A percentile compares a stretch with the other conserved stretches of the same genome.
These are phyloP conservation scores for Trichosporon sp. DNA, from an alignment of 1,284 basidiomycete genomes.

Conservation along the genomic window DNA sequence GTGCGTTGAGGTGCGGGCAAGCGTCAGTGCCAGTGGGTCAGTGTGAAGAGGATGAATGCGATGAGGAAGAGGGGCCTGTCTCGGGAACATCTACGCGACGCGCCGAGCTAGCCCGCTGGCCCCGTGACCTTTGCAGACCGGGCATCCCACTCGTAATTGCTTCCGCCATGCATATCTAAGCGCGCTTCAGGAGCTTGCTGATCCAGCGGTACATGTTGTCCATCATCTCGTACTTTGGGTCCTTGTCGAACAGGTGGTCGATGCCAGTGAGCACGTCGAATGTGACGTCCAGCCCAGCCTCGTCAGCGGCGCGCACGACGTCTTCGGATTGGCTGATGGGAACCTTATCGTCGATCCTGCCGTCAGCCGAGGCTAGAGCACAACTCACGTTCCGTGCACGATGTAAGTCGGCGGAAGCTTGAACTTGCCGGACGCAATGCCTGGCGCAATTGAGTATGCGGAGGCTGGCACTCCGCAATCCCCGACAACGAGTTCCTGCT, in stretches of 20 bases:
- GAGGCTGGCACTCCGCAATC: not conserved
- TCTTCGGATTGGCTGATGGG: conserved; percentile 26
- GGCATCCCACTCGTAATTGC: not conserved
- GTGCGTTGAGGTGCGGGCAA: not conserved
- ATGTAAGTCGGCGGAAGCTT: conserved; percentile 24
- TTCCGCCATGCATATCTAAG: not conserved
- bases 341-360: conserved; percentile 29
- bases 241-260: conserved; percentile 25
- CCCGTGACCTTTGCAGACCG: not conserved
- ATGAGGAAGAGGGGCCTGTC: too few relatives aligned
- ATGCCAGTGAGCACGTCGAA: conserved; percentile 21
- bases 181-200: not conserved
- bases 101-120: not conserved
- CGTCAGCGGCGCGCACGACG: conserved; percentile 21
- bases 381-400: conserved; percentile 27
- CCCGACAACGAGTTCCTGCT: not conserved
- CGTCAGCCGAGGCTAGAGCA: not conserved
- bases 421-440: conserved; percentile 22
- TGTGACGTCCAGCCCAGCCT: conserved; percentile 5
- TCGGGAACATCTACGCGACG: not conserved
- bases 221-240: not conserved
- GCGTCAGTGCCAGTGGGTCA: not conserved
- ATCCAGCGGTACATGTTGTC: conserved; percentile 8
- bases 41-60: not conserved
- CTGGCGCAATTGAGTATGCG: conserved; percentile 11